Conservation (phyloP, 2,329 filamentous ascomycete genomes). For the Apiospora phragmitis region DNA sequence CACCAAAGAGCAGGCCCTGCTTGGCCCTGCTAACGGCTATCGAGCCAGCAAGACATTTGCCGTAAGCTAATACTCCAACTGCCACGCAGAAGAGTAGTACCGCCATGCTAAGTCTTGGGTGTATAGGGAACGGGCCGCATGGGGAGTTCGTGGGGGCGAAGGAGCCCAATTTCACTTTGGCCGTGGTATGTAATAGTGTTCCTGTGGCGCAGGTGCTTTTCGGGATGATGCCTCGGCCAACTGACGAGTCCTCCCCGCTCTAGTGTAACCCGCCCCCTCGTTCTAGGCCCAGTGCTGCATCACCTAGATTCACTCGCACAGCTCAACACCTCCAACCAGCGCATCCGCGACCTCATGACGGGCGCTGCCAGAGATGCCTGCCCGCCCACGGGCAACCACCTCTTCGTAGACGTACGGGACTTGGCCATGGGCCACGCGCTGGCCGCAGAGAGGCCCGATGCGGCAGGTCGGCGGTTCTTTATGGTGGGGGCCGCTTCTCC, state of each 20-base stretch:
- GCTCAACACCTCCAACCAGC: slow-evolving; percentile 51
- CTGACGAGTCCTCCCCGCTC: slow-evolving; percentile 16
- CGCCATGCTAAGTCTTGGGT: no score
- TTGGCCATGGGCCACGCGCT: slow-evolving; percentile 49
- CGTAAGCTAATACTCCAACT: slow-evolving; percentile 36
- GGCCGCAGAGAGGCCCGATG: no score
- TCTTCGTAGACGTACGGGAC: slow-evolving; percentile 56
- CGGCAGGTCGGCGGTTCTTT: slow-evolving; percentile 49
- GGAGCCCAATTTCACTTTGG: slow-evolving; percentile 45
- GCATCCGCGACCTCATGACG: slow-evolving; percentile 45
- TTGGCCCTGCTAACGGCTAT: slow-evolving; percentile 25
- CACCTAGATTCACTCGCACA: slow-evolving; percentile 39
- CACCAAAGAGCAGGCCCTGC: slow-evolving; percentile 18
- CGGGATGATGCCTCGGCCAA: no score
- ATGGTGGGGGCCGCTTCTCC: slow-evolving; percentile 44
- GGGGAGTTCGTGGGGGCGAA: slow-evolving; percentile 46
- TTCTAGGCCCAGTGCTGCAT: slow-evolving; percentile 50
- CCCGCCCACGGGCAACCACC: slow-evolving; percentile 37
- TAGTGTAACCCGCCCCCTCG: slow-evolving; percentile 45
- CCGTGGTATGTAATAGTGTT: slow-evolving; percentile 37
- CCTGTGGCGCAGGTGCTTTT: not conserved
- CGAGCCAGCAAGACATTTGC: slow-evolving; percentile 49
- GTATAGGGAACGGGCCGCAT: slow-evolving; percentile 30
- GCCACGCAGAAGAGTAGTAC: slow-evolving; percentile 18
- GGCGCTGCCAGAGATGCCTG: slow-evolving; percentile 47